Evolutionary conservation across 192 early-diverging fungal genomes (phyloP), one percentile per base, ranked within the genome.

Genomic region (Rhizophagus sp.): DNA sequence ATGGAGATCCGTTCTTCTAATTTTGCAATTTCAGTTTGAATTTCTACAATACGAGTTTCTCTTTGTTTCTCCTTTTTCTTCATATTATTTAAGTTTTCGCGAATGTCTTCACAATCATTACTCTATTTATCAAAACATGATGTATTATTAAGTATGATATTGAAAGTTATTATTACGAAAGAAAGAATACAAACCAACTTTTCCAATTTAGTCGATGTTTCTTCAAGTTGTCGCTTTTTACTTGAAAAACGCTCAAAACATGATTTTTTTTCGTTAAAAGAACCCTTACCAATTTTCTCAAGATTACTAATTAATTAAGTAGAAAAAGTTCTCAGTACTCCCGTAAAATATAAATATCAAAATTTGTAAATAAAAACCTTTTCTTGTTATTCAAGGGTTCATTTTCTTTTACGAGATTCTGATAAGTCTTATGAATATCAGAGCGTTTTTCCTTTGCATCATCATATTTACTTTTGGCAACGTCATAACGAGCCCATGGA

Each of bases 401-500:
- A 10, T 82, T 76, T 34, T 85, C 85, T 24, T 81, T 73, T 63
- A 88, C 79, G 22, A 85, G 66, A 17, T 80, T 65, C 62, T 84
- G 82, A 70, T 88, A 89, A 12, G 79, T 75, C 0, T 63, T 73
- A 49, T 87, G 88, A 19, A 83, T 83, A 9, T 72, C 61, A 10
- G 82, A 82, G 1, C 89, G 82, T 8, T 30, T 67, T 27, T 84
- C 81, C 66, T 90, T 90, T 33, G 86, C 84, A 3, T 57, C 80
- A 66, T 92, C 84, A 79, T 90, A 92, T 64, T 78, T 81, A 0
- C 81, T 85, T 79, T 91, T 92, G 8, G 89, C 87, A 36, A 82
- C 80, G 10, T 87, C 88, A 79, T 95, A 95, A 22, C 89, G 85
- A 4, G 85, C 89, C 70, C 91, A 88, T 0, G 90, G 89, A 4